phyloP scores from a whole-genome alignment of 2,329 filamentous ascomycete species.

The Fusarium redolens region DNA sequence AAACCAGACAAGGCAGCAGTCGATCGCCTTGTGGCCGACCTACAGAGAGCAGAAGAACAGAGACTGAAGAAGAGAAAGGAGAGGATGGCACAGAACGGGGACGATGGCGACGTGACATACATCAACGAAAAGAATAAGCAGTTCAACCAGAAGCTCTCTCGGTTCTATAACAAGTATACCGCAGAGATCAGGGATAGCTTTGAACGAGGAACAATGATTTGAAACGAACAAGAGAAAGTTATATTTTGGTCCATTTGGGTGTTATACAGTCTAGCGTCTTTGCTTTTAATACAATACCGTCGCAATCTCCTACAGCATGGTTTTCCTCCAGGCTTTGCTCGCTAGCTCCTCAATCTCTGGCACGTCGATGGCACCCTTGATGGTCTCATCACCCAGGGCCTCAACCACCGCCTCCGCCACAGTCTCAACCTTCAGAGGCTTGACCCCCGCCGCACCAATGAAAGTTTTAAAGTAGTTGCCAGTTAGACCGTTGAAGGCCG shows the following conservation, averaged over 20 bases:
- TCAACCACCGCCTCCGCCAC: slow-evolving; percentile 93
- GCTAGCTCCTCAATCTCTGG: slow-evolving; percentile 84
- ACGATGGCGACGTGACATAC: slow-evolving; percentile 93
- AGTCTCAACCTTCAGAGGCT: slow-evolving; percentile 86
- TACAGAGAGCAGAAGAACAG: slow-evolving; percentile 88
- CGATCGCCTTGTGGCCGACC: slow-evolving; percentile 86
- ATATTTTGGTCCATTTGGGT: slow-evolving; percentile 29
- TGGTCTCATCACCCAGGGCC: slow-evolving; percentile 78
- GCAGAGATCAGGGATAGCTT: slow-evolving; percentile 97
- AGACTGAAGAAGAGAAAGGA: slow-evolving; percentile 88
- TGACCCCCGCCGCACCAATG: slow-evolving; percentile 84
- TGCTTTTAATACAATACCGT: slow-evolving; percentile 32
- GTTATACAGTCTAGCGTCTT: slow-evolving; percentile 51
- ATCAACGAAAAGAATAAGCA: slow-evolving; percentile 99
- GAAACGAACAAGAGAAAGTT: slow-evolving; percentile 46
- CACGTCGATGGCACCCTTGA: slow-evolving; percentile 81
- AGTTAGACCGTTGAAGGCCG: slow-evolving; percentile 80
- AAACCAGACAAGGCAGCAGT: slow-evolving; percentile 88
- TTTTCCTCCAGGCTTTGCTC: slow-evolving; percentile 85
- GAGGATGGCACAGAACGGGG: slow-evolving; percentile 79
- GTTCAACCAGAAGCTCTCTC: slow-evolving; percentile 96
- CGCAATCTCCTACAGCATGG: slow-evolving; percentile 75
- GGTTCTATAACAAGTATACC: slow-evolving; percentile 99
- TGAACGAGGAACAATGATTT: slow-evolving; percentile 97
- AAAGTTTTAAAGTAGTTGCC: slow-evolving; percentile 80